Evolutionary conservation across 2,329 filamentous ascomycete genomes (phyloP).

Genomic region (Dactylellina sp.): DNA sequence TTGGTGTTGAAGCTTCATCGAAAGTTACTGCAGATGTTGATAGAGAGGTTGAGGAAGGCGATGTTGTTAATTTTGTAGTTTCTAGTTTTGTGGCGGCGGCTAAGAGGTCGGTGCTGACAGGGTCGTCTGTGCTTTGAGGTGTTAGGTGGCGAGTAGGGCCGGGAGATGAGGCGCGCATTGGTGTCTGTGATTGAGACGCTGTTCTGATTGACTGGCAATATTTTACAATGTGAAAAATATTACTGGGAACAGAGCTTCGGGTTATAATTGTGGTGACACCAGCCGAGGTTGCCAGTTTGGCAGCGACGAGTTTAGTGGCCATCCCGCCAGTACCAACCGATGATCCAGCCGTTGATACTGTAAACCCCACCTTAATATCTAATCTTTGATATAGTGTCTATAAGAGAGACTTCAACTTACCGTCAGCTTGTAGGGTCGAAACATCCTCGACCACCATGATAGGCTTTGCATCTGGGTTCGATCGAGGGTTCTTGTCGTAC

Average conservation of each 20-base stretch:
- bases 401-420: constrained; percentile 64
- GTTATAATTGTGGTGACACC: constrained; percentile 97
- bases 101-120: constrained; percentile 37
- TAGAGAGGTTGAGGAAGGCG: constrained; percentile 58
- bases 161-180: constrained; percentile 35
- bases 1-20: constrained; percentile 28
- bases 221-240: constrained; percentile 85
- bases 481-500: constrained; percentile 94
- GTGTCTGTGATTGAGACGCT: constrained; percentile 59
- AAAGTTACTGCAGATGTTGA: constrained; percentile 33
- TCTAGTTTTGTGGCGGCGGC: constrained; percentile 43
- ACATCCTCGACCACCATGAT: constrained; percentile 96
- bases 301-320: constrained; percentile 96
- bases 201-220: constrained; percentile 77
- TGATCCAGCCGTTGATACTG: constrained; percentile 88
- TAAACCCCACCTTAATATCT: background rate
- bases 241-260: constrained; percentile 89
- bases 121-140: constrained; percentile 67
- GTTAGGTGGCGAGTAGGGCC: constrained; percentile 85
- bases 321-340: constrained; percentile 93
- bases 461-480: constrained; percentile 83
- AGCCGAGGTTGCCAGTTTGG: constrained; percentile 88
- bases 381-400: constrained; percentile 26
- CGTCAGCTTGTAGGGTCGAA: constrained; percentile 81
- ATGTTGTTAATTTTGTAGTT: constrained; percentile 54